Base-by-base conservation (phyloP, 2,329 filamentous ascomycete species). In the Nakataea oryzae region DNA sequence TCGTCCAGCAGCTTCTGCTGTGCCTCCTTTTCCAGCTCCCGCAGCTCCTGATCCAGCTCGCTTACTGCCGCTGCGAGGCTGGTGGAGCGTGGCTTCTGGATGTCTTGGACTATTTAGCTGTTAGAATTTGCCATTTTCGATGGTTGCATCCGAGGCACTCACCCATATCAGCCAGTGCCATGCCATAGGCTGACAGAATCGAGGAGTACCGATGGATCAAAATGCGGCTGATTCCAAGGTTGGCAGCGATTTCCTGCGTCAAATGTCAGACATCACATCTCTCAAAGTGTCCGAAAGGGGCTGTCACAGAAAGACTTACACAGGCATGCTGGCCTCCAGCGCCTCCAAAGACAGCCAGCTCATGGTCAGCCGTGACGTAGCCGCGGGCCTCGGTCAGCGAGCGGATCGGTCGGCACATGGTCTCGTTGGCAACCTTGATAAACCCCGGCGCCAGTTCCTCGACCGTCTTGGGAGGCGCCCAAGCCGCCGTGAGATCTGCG, bases 381-480 rank as follows among this genome's bases (percentile, higher is more conserved):
- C 93, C 93, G 73, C 95, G 91, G 30, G 93, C 93, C 73, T 97
- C 93, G 0, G 93, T 97, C 66, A 96, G 83, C 34, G 91, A 93
- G 47, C 93, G 83, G 66, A 97, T 97, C 0, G 93, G 93, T 54
- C 93, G 81, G 2, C 90, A 92, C 92, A 96, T 96, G 17, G 90
- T 87, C 75, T 96, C 91, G 69, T 96, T 96, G 3, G 92, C 91
- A 60, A 96, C 91, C 17, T 91, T 90, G 71, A 96, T 80, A 71
- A 96, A 96, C 0, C 93, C 93, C 68, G 90, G 91, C 0, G 93
- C 93, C 3, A 96, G 89, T 70, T 96, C 90, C 69, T 97, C 92
- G 1, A 87, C 77, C 2, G 82, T 87, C 83, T 96, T 90, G 4
- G 78, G 81, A 68, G 85, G 86, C 8, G 85, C 84, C 1, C 87